A percentile compares a stretch with the other conserved stretches of the same genome.
Evolutionary conservation across 23 red algal genomes (phyloP).

Genomic region (Agarophyton chilense): DNA sequence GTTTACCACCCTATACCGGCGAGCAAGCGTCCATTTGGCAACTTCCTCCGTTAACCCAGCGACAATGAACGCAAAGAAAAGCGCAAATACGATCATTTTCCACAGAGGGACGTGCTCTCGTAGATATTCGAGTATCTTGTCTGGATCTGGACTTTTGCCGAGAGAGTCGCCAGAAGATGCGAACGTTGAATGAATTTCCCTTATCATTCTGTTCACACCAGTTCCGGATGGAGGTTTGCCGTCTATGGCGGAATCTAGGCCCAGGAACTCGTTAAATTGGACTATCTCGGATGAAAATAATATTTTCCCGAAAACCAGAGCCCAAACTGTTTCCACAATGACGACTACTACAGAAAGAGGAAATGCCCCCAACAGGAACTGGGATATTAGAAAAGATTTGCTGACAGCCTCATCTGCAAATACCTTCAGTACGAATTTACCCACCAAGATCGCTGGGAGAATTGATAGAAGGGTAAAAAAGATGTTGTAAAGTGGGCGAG

Average conservation of each 20-base stretch:
- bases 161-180: neutral
- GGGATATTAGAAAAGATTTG: constrained; percentile 22
- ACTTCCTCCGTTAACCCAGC: constrained; percentile 57
- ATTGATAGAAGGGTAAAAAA: constrained; percentile 34
- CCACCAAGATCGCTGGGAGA: neutral
- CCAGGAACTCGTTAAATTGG: too few species aligned
- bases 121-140: neutral
- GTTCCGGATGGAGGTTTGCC: too few species aligned
- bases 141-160: neutral
- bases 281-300: neutral
- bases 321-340: neutral
- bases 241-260: too few species aligned
- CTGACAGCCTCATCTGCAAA: constrained; percentile 24
- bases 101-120: constrained; percentile 34
- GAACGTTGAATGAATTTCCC: neutral
- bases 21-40: constrained; percentile 40
- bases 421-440: neutral
- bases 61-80: constrained; percentile 24
- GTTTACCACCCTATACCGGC: constrained; percentile 32
- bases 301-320: neutral
- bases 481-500: neutral
- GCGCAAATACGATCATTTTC: constrained; percentile 2
- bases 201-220: too few species aligned
- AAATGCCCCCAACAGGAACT: constrained; percentile 39
- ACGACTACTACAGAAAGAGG: constrained; percentile 34